Percentiles rank a stretch among this genome's conserved stretches.
These are phyloP conservation scores for Garcia nutans DNA, from an alignment of 345 rosid genomes.

Conservation along the genomic window DNA sequence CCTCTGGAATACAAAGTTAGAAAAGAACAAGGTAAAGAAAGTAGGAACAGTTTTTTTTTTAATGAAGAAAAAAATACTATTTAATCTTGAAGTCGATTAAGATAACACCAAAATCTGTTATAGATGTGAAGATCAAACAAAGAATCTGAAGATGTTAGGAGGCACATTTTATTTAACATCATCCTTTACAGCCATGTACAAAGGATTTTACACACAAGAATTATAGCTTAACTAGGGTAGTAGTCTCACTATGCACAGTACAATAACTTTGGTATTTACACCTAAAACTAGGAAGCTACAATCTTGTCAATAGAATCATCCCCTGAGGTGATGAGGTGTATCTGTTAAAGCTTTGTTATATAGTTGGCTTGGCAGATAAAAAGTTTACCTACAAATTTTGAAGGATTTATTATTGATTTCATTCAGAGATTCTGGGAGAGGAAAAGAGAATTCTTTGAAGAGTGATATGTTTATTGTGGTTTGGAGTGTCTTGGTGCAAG, in stretches of 20 bases:
- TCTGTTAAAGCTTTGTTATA: too few relatives aligned
- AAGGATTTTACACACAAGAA: too few relatives aligned
- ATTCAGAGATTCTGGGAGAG: neutral
- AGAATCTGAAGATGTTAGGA: neutral
- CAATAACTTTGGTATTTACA: too few relatives aligned
- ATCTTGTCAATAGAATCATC: neutral
- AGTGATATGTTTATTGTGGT: neutral
- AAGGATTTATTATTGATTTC: neutral
- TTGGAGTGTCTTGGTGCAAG: too few relatives aligned
- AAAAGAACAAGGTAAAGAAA: neutral
- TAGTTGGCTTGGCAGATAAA: neutral
- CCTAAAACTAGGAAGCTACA: too few relatives aligned
- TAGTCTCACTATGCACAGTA: too few relatives aligned
- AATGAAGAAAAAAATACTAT: neutral
- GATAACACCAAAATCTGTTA: too few relatives aligned
- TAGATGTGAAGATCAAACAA: neutral
- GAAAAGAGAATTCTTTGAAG: neutral
- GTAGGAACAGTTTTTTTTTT: neutral
- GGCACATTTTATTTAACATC: too few relatives aligned
- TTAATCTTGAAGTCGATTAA: too few relatives aligned
- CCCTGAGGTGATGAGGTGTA: neutral
- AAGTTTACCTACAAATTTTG: neutral
- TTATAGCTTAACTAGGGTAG: too few relatives aligned
- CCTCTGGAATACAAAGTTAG: neutral
- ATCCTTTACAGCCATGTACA: too few relatives aligned